Conservation (phyloP, 176 grass and related monocot species). For the Oryza rufipogon region DNA sequence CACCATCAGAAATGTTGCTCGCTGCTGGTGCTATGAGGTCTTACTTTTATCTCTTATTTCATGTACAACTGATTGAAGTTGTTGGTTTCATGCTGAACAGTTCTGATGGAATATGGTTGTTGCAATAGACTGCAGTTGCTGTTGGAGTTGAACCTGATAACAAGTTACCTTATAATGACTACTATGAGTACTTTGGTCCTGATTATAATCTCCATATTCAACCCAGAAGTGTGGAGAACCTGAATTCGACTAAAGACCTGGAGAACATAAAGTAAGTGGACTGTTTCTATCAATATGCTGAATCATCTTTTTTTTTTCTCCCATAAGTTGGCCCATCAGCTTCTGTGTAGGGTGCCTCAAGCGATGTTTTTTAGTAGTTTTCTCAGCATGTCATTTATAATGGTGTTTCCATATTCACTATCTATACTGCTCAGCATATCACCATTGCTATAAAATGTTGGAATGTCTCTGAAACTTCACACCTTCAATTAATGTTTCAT, state of each 20-base stretch:
- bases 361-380: constrained; percentile 26
- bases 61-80: constrained; percentile 27
- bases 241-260: constrained; percentile 68
- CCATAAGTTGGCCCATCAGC: not conserved
- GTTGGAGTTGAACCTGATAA: constrained; percentile 92
- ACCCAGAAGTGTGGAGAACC: constrained; percentile 70
- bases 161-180: constrained; percentile 90
- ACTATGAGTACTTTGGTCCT: constrained; percentile 91
- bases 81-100: constrained; percentile 18
- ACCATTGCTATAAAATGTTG: constrained; percentile 14
- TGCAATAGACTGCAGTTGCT: constrained; percentile 84
- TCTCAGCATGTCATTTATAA: constrained; percentile 31
- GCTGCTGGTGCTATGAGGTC: constrained; percentile 97
- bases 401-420: not conserved
- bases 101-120: constrained; percentile 24
- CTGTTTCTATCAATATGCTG: constrained; percentile 12
- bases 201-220: constrained; percentile 84
- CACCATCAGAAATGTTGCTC: constrained; percentile 92
- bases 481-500: not conserved
- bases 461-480: not conserved
- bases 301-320: constrained; percentile 19
- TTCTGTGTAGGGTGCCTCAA: constrained; percentile 10
- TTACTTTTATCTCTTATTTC: constrained; percentile 22
- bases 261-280: constrained; percentile 77
- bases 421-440: constrained; percentile 20